Base-by-base conservation (phyloP, 1,284 basidiomycete species). In the Ganoderma boninense region DNA sequence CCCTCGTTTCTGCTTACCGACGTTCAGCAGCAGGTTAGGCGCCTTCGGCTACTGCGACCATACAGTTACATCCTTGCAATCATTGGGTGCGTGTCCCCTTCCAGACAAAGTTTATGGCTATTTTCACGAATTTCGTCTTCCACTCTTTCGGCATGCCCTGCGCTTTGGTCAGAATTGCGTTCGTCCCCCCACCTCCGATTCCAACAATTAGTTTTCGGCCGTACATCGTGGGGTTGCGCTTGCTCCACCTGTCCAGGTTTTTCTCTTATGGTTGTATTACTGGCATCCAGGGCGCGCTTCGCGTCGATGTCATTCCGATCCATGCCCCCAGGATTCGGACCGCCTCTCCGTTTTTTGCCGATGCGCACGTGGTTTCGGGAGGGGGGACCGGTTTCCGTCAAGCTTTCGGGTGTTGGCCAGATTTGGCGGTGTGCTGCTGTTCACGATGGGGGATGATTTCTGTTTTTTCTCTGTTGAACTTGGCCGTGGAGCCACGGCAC, bases 381-480 rank as follows among this genome's bases (percentile, higher is more conserved):
- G n/a, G n/a, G n/a, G n/a, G n/a, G n/a, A n/a, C n/a, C n/a, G n/a
- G n/a, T n/a, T n/a, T n/a, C n/a, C n/a, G n/a, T n/a, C n/a, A n/a
- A n/a, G n/a, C n/a, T n/a, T n/a, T n/a, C n/a, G n/a, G n/a, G n/a
- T n/a, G n/a, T n/a, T n/a, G n/a, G n/a, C n/a, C 4, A 35, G 7
- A 7, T 3, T 35, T 54, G 20, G 2, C 62, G 16, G 72, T 75
- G 74, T 59, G 66, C 65, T 8, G 29, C 14, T 1, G 43, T 40
- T 1, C 81, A n/a, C 80, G 0, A 82, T 71, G n/a, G 0, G 80
- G 82, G 5, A 84, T 73, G 0, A 81, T 72, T 65, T 80, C 78
- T 0, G 80, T 84, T 68, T 83, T 83, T 6, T 69, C 64, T 0
- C 68, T 68, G 69, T 84, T 83, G 66, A 83, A 83, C 35, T 77